Evolutionary conservation across 352 stramenopile genomes (phyloP).

Genomic region (Phytophthora nicotianae): DNA sequence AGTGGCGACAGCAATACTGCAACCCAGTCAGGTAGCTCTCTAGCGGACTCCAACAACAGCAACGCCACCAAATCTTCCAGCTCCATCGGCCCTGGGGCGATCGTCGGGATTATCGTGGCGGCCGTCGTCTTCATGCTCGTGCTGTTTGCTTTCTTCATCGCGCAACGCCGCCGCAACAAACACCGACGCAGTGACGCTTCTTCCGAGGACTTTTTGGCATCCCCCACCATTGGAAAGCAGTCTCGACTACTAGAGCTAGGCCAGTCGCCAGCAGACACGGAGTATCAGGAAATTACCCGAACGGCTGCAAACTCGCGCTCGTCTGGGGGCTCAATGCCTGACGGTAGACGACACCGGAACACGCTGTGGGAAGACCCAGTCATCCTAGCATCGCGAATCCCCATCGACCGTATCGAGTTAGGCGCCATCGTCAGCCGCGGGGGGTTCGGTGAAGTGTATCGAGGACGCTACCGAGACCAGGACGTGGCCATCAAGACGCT

Average conservation of each 20-base stretch:
- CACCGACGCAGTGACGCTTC: conserved; percentile 7
- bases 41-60: conserved; percentile 9
- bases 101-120: conserved; percentile 30
- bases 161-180: conserved; percentile 25
- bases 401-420: conserved; percentile 42
- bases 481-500: conserved; percentile 49
- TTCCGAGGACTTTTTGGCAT: conserved; percentile 19
- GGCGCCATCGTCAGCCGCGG: conserved; percentile 37
- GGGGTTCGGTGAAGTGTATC: conserved; percentile 44
- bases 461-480: conserved; percentile 40
- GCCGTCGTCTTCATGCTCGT: conserved; percentile 32
- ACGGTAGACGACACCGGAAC: conserved; percentile 9
- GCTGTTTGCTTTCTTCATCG: conserved; percentile 34
- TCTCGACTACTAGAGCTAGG: conserved; percentile 7
- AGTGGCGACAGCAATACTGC: conserved; percentile 2
- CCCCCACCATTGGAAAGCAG: conserved; percentile 22
- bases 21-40: conserved; percentile 12
- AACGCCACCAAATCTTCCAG: conserved; percentile 10
- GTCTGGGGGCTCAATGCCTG: conserved; percentile 8
- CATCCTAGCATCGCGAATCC: conserved; percentile 44
- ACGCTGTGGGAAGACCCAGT: conserved; percentile 43
- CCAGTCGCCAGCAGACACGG: conserved; percentile 12
- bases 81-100: conserved; percentile 15
- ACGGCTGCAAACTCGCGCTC: conserved; percentile 25
- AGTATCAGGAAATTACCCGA: conserved; percentile 27